A percentile compares a stretch with the other conserved stretches of the same genome.
phyloP scores from a whole-genome alignment of 805 yeast genomes.

The Danielozyma ontarioensis region DNA sequence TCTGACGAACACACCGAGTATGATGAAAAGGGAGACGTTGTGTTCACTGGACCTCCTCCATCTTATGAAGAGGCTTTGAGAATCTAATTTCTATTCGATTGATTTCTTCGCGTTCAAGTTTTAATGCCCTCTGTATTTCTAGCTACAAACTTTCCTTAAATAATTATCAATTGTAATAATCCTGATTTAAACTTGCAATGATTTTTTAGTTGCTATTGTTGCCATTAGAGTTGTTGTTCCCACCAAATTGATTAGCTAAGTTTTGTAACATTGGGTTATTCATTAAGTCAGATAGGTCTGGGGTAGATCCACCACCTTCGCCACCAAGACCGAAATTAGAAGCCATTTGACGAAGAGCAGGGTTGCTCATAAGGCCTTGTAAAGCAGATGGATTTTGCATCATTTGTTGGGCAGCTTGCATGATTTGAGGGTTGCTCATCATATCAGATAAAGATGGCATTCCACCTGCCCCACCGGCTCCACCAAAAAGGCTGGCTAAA shows the following conservation, averaged over 20 bases:
- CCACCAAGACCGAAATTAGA: conserved; percentile 66
- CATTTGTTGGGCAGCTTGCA: conserved; percentile 83
- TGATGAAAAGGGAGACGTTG: conserved; percentile 52
- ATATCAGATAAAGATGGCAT: conserved; percentile 39
- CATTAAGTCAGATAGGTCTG: conserved; percentile 58
- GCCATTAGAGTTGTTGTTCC: conserved; percentile 26
- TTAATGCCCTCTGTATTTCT: background rate
- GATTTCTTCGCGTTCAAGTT: background rate
- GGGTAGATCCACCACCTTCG: conserved; percentile 25
- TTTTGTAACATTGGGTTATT: conserved; percentile 67
- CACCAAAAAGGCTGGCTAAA: conserved; percentile 63
- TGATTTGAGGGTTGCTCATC: conserved; percentile 62
- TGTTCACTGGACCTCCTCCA: conserved; percentile 65
- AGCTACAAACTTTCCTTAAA: background rate
- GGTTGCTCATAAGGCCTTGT: conserved; percentile 71
- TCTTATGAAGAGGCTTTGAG: conserved; percentile 50
- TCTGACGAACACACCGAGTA: conserved; percentile 53
- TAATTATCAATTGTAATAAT: background rate
- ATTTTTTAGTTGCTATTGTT: conserved; percentile 1
- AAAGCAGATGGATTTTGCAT: conserved; percentile 83
- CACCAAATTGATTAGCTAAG: conserved; percentile 68
- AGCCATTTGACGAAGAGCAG: conserved; percentile 81
- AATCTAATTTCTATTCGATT: conserved; percentile 13
- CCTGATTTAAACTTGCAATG: background rate
- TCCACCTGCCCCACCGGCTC: conserved; percentile 59